These are phyloP conservation scores for Apocynum venetum DNA, from an alignment of 257 asterid species.

Conservation along the genomic window DNA sequence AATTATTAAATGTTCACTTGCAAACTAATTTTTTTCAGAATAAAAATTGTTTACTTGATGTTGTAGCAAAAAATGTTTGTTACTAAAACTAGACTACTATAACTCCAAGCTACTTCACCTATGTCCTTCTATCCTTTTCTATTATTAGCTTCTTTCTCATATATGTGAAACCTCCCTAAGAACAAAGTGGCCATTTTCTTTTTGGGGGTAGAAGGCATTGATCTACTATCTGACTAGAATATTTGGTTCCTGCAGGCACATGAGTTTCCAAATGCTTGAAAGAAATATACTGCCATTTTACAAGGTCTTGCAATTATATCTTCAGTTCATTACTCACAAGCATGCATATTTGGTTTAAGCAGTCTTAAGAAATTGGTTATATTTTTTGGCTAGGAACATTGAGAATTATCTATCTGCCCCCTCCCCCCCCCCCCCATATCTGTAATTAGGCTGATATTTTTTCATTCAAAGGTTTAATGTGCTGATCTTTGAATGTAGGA, in stretches of 20 bases:
- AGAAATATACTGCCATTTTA: slow-evolving; percentile 60
- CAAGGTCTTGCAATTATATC: slow-evolving; percentile 59
- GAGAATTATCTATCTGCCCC: not conserved
- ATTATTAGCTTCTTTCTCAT: not conserved
- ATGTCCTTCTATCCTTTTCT: slow-evolving; percentile 1
- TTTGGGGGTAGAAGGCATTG: slow-evolving; percentile 34
- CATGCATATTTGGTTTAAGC: slow-evolving; percentile 20
- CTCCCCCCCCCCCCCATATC: not conserved
- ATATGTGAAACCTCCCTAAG: slow-evolving; percentile 14
- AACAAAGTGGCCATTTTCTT: slow-evolving; percentile 19
- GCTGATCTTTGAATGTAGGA: not conserved
- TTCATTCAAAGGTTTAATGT: not conserved
- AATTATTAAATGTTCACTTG: not conserved
- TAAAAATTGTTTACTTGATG: not conserved
- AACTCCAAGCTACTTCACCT: slow-evolving; percentile 14
- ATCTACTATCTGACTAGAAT: slow-evolving; percentile 70
- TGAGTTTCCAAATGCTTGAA: slow-evolving; percentile 85
- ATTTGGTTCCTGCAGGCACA: slow-evolving; percentile 99
- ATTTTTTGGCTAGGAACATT: slow-evolving; percentile 18
- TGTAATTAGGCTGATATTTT: slow-evolving; percentile 3
- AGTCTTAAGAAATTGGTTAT: slow-evolving; percentile 25
- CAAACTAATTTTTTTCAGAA: not conserved
- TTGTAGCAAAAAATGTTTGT: not conserved
- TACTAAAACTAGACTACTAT: slow-evolving; percentile 4
- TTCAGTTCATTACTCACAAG: slow-evolving; percentile 33